phyloP scores from a whole-genome alignment of 2,329 filamentous ascomycete genomes.

The Coniochaeta pulveracea region DNA sequence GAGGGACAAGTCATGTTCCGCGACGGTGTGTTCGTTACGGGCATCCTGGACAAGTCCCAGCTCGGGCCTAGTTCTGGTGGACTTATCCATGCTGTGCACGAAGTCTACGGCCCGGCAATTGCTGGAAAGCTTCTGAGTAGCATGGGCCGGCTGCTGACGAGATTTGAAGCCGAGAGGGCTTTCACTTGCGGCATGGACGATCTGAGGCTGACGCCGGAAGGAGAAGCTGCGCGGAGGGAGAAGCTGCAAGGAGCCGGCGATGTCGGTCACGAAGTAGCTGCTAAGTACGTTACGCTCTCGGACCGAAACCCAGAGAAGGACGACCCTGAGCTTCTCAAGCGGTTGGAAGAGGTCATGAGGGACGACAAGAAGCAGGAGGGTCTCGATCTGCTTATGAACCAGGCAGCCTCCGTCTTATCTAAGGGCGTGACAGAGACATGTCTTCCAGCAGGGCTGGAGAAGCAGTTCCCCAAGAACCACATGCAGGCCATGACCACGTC shows the following conservation, averaged over 20 bases:
- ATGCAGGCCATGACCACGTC: slow-evolving; percentile 99
- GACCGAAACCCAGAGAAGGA: slow-evolving; percentile 48
- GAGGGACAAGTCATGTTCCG: slow-evolving; percentile 75
- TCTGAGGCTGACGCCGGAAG: slow-evolving; percentile 69
- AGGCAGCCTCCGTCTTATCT: slow-evolving; percentile 57
- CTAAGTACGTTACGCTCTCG: slow-evolving; percentile 78
- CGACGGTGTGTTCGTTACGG: slow-evolving; percentile 76
- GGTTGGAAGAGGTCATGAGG: slow-evolving; percentile 80
- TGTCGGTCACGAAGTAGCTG: slow-evolving; percentile 69
- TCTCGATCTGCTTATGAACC: slow-evolving; percentile 80
- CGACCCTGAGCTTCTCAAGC: slow-evolving; percentile 60
- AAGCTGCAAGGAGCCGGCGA: slow-evolving; percentile 55
- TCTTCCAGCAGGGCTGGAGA: slow-evolving; percentile 72
- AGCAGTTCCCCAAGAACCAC: slow-evolving; percentile 91
- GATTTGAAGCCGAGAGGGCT: slow-evolving; percentile 83
- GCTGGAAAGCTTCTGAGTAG: slow-evolving; percentile 84
- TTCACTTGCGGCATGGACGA: slow-evolving; percentile 98
- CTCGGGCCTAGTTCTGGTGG: slow-evolving; percentile 81
- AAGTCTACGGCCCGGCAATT: slow-evolving; percentile 78
- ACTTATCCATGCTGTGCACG: slow-evolving; percentile 84
- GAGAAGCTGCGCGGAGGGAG: slow-evolving; percentile 60
- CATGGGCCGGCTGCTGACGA: slow-evolving; percentile 78
- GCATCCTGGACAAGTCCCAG: slow-evolving; percentile 92
- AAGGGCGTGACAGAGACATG: slow-evolving; percentile 67
- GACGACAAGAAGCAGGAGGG: slow-evolving; percentile 86